Base-by-base conservation (phyloP, 2,329 filamentous ascomycete species). In the Pseudogymnoascus sp. region DNA sequence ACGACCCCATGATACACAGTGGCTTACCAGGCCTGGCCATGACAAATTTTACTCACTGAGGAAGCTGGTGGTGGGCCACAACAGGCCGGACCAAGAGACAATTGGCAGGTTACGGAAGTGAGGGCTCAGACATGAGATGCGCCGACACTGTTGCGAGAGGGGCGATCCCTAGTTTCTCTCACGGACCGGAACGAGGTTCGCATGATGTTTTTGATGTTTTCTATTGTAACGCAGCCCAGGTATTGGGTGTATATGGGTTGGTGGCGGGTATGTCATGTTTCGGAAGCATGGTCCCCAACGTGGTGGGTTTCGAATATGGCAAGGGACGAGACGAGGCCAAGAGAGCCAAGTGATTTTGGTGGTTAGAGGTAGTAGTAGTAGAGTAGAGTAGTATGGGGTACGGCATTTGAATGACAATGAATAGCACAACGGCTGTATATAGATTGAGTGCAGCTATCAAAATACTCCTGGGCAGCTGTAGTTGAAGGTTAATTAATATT, bases 191-290 rank as follows among this genome's bases (percentile, higher is more conserved):
- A 32, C 43, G 43, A 54, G n/a, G 43, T 54, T 54, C 43, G 43
- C 43, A 54, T 54, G 43, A 54, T 18, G 43, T 54, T 54, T 30
- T 32, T 54, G n/a, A 54, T 18, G 8, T 5, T 54, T 32, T 32
- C n/a, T 12, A 18, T 14, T 30, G 43, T 18, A 54, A 30, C 43
- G 28, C 28, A 20, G 28, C 28, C 47, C 47, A 16, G 47, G 28
- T 54, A 54, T 54, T 54, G 47, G 47, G 28, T 18, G 47, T 54
- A 54, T 54, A 6, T 18, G 8, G 47, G 28, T 54, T 54, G 47
- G 47, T 54, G 47, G 47, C 47, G 47, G 47, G n/a, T 32, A 32
- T 32, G 47, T 54, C 47, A 54, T 54, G 47, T 54, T 54, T 54
- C 47, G 47, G 28, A 54, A 32, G 25, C 47, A 54, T 54, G n/a